Base-by-base conservation (phyloP, 1,284 basidiomycete species). In the Dichomitus squalens region DNA sequence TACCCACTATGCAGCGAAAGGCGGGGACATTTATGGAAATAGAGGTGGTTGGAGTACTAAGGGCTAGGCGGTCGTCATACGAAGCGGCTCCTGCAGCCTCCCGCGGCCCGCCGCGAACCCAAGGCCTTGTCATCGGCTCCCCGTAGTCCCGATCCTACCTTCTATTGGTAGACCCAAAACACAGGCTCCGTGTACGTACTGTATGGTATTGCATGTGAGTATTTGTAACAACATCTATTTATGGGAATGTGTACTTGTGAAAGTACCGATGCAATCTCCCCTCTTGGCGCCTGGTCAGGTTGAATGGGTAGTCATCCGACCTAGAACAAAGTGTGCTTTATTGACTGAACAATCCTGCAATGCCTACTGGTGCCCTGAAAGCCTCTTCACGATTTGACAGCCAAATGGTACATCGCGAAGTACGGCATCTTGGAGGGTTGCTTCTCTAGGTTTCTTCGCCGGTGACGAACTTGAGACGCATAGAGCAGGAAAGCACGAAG, bases 111-210 rank as follows among this genome's bases (percentile, higher is more conserved):
- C 50, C n/a, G 49, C 25, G 16, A 21, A 33, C 23, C 55, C 52
- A 58, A 33, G 25, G 16, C 58, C 61, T 27, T 33, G 50, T 52
- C 53, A 34, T 53, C 61, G 61, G 61, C 55, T 58, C 61, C 36
- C 61, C 61, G 61, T 8, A 23, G 27, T 51, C 44, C 61, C 61
- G 58, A 53, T 21, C 34, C 50, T 58, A 53, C n/a, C n/a, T 51
- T 55, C 52, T 23, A 23, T 33, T 36, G 57, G 57, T 4, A 25
- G 39, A 7, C 54, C 5, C 21, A 34, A 44, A 48, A 31, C 27
- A 49, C 33, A 34, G 25, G 18, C 20, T 20, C n/a, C 35, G 21
- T 50, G 53, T 49, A 53, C 52, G 57, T 58, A 60, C 46, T 20
- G 52, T n/a, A 29, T 38, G n/a, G 12, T 54, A 12, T 7, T 2